Percentiles rank a stretch among this genome's conserved stretches.
phyloP scores from a whole-genome alignment of 1,139 yeast species.

The Taphrina betulina region DNA sequence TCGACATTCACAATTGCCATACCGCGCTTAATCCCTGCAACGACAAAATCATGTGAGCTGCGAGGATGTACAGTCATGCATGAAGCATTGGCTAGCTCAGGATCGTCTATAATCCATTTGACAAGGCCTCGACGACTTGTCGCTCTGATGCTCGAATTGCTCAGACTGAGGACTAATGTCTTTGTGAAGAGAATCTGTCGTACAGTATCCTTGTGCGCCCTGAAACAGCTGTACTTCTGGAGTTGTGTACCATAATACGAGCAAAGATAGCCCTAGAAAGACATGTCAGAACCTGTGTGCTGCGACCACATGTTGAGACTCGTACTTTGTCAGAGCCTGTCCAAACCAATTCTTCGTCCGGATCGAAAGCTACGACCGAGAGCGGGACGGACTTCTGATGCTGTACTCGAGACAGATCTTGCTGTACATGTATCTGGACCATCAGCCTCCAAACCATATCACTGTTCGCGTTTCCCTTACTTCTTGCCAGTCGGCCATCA shows the following conservation, averaged over 20 bases:
- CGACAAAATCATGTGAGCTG: slow-evolving; percentile 49
- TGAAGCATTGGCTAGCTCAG: slow-evolving; percentile 40
- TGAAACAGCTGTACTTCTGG: slow-evolving; percentile 49
- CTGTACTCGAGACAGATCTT: slow-evolving; percentile 8
- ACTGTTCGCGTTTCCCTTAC: no score
- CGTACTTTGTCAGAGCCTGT: slow-evolving; percentile 63
- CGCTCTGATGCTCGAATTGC: slow-evolving; percentile 43
- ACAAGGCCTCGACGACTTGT: slow-evolving; percentile 46
- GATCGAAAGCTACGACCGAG: slow-evolving; percentile 60
- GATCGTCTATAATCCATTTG: slow-evolving; percentile 42
- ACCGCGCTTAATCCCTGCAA: slow-evolving; percentile 51
- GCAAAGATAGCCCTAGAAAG: slow-evolving; percentile 50
- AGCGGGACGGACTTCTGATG: slow-evolving; percentile 1
- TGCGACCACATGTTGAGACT: slow-evolving; percentile 44
- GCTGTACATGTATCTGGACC: slow-evolving; percentile 10
- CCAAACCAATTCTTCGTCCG: slow-evolving; percentile 74
- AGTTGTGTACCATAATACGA: slow-evolving; percentile 51
- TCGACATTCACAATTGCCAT: slow-evolving; percentile 62
- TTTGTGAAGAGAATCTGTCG: slow-evolving; percentile 43
- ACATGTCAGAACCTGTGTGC: slow-evolving; percentile 40
- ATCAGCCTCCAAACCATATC: no score
- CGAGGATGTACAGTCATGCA: slow-evolving; percentile 43
- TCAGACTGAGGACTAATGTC: slow-evolving; percentile 44
- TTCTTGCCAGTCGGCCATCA: slow-evolving; percentile 29
- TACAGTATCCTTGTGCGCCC: slow-evolving; percentile 43